A percentile compares a stretch with the other conserved stretches of the same genome.
Evolutionary conservation across 257 asterid species (phyloP).

Genomic region (Gynochthodes officinalis): DNA sequence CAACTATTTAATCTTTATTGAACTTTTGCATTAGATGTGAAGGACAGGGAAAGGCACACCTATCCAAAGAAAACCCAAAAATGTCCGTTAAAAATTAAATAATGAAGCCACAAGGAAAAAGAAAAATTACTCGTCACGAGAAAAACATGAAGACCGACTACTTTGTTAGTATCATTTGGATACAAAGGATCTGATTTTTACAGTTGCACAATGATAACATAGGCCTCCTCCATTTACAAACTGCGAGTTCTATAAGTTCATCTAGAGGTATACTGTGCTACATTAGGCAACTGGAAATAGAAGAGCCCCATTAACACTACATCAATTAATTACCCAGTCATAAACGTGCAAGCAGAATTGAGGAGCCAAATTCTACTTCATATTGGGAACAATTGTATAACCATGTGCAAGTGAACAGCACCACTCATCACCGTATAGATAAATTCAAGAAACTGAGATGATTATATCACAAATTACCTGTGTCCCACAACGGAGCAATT

Average conservation of each 20-base stretch:
- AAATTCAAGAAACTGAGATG: conserved; percentile 1
- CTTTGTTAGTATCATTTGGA: not conserved
- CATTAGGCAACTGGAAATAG: not conserved
- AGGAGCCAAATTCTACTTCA: not conserved
- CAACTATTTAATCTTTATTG: not conserved
- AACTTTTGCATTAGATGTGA: not conserved
- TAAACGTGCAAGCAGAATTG: not conserved
- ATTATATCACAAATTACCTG: conserved; percentile 47
- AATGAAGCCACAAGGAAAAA: not conserved
- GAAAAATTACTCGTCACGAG: not conserved
- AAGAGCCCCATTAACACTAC: not conserved
- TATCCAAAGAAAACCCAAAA: not conserved
- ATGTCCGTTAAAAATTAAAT: not conserved
- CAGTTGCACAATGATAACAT: not conserved
- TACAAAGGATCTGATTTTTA: not conserved
- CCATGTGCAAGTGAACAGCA: not conserved
- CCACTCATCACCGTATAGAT: not conserved
- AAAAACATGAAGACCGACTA: not conserved
- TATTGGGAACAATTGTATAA: too few species aligned
- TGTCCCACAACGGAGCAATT: conserved; percentile 78
- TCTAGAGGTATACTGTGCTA: not conserved
- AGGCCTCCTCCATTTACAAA: not conserved
- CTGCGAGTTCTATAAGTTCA: not conserved
- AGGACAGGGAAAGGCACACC: not conserved
- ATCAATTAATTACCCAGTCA: not conserved